Percentiles rank a stretch among this genome's conserved stretches.
These are phyloP conservation scores for Litchi chinensis DNA, from an alignment of 345 rosid genomes.

Conservation along the genomic window DNA sequence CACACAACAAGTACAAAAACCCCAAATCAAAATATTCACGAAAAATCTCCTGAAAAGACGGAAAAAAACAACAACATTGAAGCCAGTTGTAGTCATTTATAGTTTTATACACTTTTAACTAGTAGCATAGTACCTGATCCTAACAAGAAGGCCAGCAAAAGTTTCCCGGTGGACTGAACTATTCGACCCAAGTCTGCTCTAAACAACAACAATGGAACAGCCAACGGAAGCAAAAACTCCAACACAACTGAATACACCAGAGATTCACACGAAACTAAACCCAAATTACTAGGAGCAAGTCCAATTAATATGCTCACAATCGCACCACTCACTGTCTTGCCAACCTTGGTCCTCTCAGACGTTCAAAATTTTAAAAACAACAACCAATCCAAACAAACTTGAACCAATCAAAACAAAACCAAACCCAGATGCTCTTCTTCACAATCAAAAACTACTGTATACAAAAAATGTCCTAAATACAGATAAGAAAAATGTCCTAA, in stretches of 20 bases:
- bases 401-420: background rate
- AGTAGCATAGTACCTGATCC: constrained; percentile 61
- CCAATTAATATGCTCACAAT: constrained; percentile 85
- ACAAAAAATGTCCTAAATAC: background rate
- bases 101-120: background rate
- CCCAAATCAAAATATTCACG: background rate
- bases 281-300: constrained; percentile 75
- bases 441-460: background rate
- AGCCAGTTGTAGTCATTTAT: background rate
- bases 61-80: background rate
- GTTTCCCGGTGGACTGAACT: constrained; percentile 71
- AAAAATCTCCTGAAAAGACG: background rate
- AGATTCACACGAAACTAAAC: constrained; percentile 71
- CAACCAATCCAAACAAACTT: background rate
- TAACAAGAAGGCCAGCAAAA: constrained; percentile 71
- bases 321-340: constrained; percentile 84
- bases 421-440: background rate
- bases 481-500: background rate
- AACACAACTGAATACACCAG: constrained; percentile 63
- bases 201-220: constrained; percentile 76
- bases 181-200: constrained; percentile 80
- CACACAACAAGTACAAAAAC: constrained; percentile 7
- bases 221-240: constrained; percentile 74
- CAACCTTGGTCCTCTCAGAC: constrained; percentile 89
- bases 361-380: constrained; percentile 36